Percentiles rank a stretch among this genome's conserved stretches.
phyloP scores from a whole-genome alignment of 169 alveolate species.

The Plasmodium inui region DNA sequence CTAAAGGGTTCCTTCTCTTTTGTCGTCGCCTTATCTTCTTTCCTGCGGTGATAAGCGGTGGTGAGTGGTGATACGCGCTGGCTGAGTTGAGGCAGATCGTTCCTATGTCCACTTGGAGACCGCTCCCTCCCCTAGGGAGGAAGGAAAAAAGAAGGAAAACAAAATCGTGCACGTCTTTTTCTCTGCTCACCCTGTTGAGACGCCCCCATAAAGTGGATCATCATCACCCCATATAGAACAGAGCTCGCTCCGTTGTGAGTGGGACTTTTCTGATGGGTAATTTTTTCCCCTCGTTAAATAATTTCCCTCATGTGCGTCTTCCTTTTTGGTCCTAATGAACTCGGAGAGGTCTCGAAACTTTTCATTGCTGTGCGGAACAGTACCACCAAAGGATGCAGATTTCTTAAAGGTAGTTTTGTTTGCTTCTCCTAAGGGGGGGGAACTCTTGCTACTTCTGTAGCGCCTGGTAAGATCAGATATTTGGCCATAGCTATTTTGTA shows the following conservation, averaged over 20 bases:
- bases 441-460: not conserved
- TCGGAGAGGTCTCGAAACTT: not conserved
- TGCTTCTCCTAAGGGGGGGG: not conserved
- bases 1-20: not conserved
- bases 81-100: not conserved
- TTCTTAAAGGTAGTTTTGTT: not conserved
- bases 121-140: not conserved
- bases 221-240: not conserved
- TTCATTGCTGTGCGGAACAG: not conserved
- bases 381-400: not conserved
- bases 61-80: too few relatives aligned
- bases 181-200: not conserved
- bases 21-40: not conserved
- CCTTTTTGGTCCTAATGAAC: not conserved
- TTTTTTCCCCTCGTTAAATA: not conserved
- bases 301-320: not conserved
- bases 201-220: not conserved
- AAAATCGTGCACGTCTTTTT: not conserved
- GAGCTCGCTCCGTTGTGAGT: not conserved
- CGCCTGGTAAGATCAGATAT: not conserved
- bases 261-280: not conserved
- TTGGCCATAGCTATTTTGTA: not conserved
- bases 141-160: not conserved
- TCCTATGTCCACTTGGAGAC: not conserved
- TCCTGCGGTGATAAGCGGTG: not conserved